These are phyloP conservation scores for Calonectria pseudoreteaudii DNA, from an alignment of 2,329 filamentous ascomycete species.

Conservation along the genomic window DNA sequence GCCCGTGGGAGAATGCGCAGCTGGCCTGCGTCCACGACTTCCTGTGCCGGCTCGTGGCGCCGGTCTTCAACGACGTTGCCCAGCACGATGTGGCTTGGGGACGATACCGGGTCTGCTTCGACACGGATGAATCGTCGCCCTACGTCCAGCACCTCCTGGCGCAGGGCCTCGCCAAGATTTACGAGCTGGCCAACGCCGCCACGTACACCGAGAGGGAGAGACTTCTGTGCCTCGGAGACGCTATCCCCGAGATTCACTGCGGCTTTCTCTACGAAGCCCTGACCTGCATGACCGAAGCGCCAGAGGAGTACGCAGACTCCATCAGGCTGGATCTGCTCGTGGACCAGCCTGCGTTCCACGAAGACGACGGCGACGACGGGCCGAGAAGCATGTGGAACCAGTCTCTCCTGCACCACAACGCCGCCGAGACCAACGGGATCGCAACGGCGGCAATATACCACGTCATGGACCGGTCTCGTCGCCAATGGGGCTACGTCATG, in stretches of 20 bases:
- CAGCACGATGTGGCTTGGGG: background rate
- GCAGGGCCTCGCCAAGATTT: background rate
- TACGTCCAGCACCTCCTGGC: slow-evolving; percentile 1
- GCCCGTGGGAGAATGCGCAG: background rate
- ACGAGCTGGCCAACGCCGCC: background rate
- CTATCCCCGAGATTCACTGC: background rate
- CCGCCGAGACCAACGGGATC: background rate
- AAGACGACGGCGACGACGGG: background rate
- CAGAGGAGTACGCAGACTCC: background rate
- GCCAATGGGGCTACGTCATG: background rate
- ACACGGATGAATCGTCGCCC: background rate
- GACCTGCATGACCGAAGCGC: background rate
- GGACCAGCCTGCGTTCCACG: background rate
- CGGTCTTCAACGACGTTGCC: background rate
- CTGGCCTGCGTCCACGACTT: background rate
- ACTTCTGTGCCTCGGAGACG: background rate
- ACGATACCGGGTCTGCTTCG: background rate
- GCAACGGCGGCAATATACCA: background rate
- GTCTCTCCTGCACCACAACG: background rate
- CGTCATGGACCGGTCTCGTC: background rate
- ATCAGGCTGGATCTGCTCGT: background rate
- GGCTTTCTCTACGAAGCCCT: background rate
- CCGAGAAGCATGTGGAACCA: background rate
- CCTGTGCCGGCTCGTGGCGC: background rate
- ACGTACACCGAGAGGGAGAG: background rate